Percentiles rank a stretch among this genome's conserved stretches.
Evolutionary conservation across 331 rosid species (phyloP).

Genomic region (Cydonia oblonga): DNA sequence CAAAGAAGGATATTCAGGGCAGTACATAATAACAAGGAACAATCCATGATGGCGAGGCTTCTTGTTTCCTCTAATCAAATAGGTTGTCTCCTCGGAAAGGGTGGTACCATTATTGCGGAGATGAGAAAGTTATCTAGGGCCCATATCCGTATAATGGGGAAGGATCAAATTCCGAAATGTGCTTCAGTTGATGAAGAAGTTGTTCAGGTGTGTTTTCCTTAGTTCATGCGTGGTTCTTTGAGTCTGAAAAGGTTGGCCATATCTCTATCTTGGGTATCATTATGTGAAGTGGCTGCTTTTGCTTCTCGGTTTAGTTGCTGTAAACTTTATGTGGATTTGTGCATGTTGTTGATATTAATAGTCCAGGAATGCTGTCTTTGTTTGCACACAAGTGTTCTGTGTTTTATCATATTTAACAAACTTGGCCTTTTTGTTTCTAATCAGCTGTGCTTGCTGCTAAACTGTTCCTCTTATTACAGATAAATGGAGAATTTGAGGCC

Average conservation of each 20-base stretch:
- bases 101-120: constrained; percentile 82
- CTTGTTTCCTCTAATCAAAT: constrained; percentile 77
- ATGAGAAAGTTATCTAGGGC: constrained; percentile 91
- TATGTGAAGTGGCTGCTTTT: neutral
- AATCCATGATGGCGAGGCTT: constrained; percentile 57
- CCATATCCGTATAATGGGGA: constrained; percentile 73
- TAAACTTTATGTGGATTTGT: constrained; percentile 5
- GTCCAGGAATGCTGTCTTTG: neutral
- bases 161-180: constrained; percentile 78
- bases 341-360: neutral
- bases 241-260: constrained; percentile 3
- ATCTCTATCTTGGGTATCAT: neutral
- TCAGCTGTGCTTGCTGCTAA: constrained; percentile 8
- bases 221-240: neutral
- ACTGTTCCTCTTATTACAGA: constrained; percentile 36
- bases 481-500: constrained; percentile 81
- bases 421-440: neutral
- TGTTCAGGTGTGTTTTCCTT: constrained; percentile 49
- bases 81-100: constrained; percentile 95
- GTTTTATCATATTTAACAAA: neutral
- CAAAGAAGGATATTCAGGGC: constrained; percentile 70
- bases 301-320: neutral
- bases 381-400: neutral
- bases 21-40: constrained; percentile 57
- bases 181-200: constrained; percentile 86